These are phyloP conservation scores for Sugiyamaella neomexicana DNA, from an alignment of 1,139 yeast genomes.

Conservation along the genomic window DNA sequence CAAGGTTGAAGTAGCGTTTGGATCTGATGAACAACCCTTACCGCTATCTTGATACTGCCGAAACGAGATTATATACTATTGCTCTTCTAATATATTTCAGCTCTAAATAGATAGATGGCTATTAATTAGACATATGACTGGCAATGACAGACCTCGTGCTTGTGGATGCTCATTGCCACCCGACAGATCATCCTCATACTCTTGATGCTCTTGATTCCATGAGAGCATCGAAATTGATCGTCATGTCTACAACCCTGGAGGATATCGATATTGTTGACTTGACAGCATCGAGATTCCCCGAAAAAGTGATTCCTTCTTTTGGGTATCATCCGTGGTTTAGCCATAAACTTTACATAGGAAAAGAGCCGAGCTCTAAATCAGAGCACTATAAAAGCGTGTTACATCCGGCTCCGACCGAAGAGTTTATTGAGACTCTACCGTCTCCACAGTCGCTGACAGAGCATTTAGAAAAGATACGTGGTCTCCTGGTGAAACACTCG, in stretches of 20 bases:
- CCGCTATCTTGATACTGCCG: neutral
- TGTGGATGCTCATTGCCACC: constrained; percentile 67
- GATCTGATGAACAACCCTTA: neutral
- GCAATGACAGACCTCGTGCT: constrained; percentile 6
- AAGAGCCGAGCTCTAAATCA: constrained; percentile 28
- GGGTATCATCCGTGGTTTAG: constrained; percentile 94
- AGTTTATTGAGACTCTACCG: constrained; percentile 56
- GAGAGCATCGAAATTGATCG: constrained; percentile 31
- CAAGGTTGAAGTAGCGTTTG: neutral
- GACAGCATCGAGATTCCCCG: constrained; percentile 35
- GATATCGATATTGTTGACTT: constrained; percentile 41
- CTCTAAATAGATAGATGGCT: no score
- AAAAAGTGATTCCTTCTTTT: constrained; percentile 56
- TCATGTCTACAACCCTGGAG: constrained; percentile 44
- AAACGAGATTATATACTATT: neutral
- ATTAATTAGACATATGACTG: neutral
- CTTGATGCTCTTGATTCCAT: constrained; percentile 28
- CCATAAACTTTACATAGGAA: constrained; percentile 54
- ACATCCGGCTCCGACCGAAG: constrained; percentile 43
- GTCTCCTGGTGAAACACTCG: constrained; percentile 36
- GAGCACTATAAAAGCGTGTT: constrained; percentile 60
- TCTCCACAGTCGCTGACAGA: constrained; percentile 52
- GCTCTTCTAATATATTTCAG: no score
- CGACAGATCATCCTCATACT: constrained; percentile 36
- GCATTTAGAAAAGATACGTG: constrained; percentile 43